phyloP scores from a whole-genome alignment of 305 asterid genomes.

The Andrographis paniculata region DNA sequence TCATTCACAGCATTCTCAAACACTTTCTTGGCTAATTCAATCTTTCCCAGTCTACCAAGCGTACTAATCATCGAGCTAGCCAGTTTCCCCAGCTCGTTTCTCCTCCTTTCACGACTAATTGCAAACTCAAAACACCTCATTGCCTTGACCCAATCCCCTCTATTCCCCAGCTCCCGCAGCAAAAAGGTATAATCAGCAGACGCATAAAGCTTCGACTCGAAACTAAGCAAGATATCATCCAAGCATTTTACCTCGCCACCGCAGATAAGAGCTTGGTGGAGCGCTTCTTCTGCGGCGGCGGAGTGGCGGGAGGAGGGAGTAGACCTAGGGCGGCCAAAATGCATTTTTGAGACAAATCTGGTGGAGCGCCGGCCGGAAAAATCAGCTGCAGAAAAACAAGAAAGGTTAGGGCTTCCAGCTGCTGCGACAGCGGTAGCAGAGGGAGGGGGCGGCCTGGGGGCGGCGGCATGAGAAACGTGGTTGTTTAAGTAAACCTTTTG shows the following conservation, averaged over 20 bases:
- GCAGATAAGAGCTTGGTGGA: constrained; percentile 32
- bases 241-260: constrained; percentile 29
- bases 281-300: constrained; percentile 60
- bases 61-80: constrained; percentile 88
- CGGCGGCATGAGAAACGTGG: constrained; percentile 28
- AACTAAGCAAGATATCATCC: constrained; percentile 33
- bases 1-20: constrained; percentile 53
- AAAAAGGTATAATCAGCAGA: constrained; percentile 68
- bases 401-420: constrained; percentile 20
- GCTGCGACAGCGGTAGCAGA: constrained; percentile 22
- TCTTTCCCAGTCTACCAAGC: constrained; percentile 84
- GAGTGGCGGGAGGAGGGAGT: constrained; percentile 55
- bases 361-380: constrained; percentile 87
- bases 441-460: constrained; percentile 33
- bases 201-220: constrained; percentile 49
- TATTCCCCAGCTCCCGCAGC: constrained; percentile 77
- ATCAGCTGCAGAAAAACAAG: constrained; percentile 47
- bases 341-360: constrained; percentile 85
- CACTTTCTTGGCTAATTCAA: constrained; percentile 66
- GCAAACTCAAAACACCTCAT: constrained; percentile 78
- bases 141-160: constrained; percentile 62
- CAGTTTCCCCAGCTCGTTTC: constrained; percentile 67
- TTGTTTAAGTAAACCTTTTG: constrained; percentile 43
- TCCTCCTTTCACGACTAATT: constrained; percentile 37
- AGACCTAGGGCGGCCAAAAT: constrained; percentile 67